phyloP scores from a whole-genome alignment of 495 filamentous ascomycete genomes.

The Trichodelitschia bisporula region DNA sequence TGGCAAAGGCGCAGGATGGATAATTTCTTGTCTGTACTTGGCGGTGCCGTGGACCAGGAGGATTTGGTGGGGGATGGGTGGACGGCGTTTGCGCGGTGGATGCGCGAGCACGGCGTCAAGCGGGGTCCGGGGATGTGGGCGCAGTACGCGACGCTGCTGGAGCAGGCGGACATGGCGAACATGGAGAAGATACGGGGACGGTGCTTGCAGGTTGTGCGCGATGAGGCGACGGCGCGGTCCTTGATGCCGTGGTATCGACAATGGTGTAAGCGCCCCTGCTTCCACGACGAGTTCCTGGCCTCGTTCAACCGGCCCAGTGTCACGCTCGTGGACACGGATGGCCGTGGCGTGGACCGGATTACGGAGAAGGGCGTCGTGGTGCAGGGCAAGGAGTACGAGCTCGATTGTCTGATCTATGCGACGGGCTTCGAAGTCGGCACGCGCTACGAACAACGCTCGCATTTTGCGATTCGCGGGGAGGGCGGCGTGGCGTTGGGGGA shows the following conservation, averaged over 20 bases:
- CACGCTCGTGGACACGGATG: constrained; percentile 6
- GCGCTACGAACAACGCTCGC: constrained; percentile 3
- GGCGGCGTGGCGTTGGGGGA: constrained; percentile 2
- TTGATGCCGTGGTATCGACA: constrained; percentile 8
- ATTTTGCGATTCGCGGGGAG: constrained; percentile 5
- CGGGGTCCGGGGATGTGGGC: background rate
- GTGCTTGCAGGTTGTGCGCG: constrained; percentile 2
- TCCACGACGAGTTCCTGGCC: constrained; percentile 7
- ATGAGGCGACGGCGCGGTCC: constrained; percentile 4
- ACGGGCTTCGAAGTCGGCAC: constrained; percentile 7
- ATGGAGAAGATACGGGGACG: constrained; percentile 3
- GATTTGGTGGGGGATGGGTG: constrained; percentile 8
- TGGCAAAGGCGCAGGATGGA: constrained; percentile 7
- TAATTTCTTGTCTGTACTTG: constrained; percentile 5
- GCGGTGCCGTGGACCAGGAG: constrained; percentile 2
- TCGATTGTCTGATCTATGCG: constrained; percentile 6
- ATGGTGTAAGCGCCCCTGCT: constrained; percentile 8
- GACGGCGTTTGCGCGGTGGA: constrained; percentile 4
- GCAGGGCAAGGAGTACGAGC: constrained; percentile 5
- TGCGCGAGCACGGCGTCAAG: background rate
- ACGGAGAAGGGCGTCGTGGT: constrained; percentile 6
- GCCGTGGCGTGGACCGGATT: constrained; percentile 4
- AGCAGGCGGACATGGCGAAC: constrained; percentile 3
- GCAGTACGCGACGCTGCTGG: background rate
- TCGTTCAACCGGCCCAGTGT: constrained; percentile 7